Evolutionary conservation across 768 basidiomycete genomes (phyloP).

Genomic region (Boletus bicolor): DNA sequence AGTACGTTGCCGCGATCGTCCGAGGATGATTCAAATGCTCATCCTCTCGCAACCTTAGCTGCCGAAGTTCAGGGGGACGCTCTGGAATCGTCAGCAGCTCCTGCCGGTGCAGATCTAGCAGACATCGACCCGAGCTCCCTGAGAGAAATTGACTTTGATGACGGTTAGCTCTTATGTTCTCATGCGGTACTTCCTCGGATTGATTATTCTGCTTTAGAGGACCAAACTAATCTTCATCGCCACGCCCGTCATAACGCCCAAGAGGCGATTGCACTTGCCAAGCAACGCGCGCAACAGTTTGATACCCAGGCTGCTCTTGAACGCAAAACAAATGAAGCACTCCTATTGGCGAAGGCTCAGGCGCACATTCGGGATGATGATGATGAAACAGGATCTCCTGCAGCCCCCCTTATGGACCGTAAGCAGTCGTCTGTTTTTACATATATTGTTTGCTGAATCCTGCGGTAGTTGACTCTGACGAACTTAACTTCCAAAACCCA

Average conservation of each 20-base stretch:
- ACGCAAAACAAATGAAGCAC: conserved; percentile 75
- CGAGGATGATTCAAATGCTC: conserved; percentile 14
- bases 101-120: conserved; percentile 56
- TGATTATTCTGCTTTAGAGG: conserved; percentile 50
- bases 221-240: conserved; percentile 77
- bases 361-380: conserved; percentile 40
- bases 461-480: conserved; percentile 82
- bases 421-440: conserved; percentile 28
- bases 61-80: conserved; percentile 71
- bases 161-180: conserved; percentile 52
- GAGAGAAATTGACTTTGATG: conserved; percentile 85
- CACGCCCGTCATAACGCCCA: conserved; percentile 90
- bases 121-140: conserved; percentile 52
- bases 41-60: conserved; percentile 42
- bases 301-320: conserved; percentile 80
- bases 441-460: conserved; percentile 1
- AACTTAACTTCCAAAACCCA: conserved; percentile 99
- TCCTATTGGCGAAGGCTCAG: conserved; percentile 60
- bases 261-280: conserved; percentile 78
- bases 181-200: neutral
- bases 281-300: conserved; percentile 77
- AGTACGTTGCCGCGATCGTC: conserved; percentile 46
- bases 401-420: conserved; percentile 69
- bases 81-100: conserved; percentile 39
- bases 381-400: conserved; percentile 36